Evolutionary conservation across 1,284 basidiomycete species (phyloP).

Genomic region (Sporisorium iseilematis-ciliati): DNA sequence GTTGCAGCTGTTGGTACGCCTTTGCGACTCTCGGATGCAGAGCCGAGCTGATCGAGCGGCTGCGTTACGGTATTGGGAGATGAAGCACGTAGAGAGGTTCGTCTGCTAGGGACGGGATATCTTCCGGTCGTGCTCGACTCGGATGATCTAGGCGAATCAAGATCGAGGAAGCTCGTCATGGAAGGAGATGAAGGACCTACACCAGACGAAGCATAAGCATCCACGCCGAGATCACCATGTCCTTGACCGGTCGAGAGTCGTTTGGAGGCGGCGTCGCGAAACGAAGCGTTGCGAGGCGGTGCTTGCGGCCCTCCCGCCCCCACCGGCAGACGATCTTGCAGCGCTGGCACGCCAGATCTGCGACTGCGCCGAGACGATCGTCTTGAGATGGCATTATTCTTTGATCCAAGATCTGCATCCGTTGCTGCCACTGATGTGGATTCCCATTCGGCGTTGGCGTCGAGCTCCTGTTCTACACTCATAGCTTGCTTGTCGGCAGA

Average conservation of each 20-base stretch:
- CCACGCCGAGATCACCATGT: slow-evolving; percentile 41
- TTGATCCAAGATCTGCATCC: slow-evolving; percentile 4
- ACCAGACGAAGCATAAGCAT: slow-evolving; percentile 19
- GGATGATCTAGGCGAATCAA: slow-evolving; percentile 44
- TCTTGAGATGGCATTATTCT: slow-evolving; percentile 11
- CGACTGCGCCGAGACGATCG: slow-evolving; percentile 37
- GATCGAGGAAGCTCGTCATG: slow-evolving; percentile 47
- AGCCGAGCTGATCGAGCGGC: slow-evolving; percentile 5
- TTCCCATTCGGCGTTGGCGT: slow-evolving; percentile 17
- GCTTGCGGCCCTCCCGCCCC: slow-evolving; percentile 41
- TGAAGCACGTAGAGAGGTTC: slow-evolving; percentile 32
- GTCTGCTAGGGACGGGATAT: slow-evolving; percentile 29
- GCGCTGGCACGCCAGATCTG: slow-evolving; percentile 31
- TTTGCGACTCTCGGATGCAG: slow-evolving; percentile 3
- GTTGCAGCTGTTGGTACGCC: neutral
- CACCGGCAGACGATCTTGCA: slow-evolving; percentile 36
- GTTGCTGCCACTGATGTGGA: slow-evolving; percentile 7
- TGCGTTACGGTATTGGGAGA: slow-evolving; percentile 19
- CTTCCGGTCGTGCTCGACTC: slow-evolving; percentile 24
- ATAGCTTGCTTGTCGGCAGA: slow-evolving; percentile 33
- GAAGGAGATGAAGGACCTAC: slow-evolving; percentile 30
- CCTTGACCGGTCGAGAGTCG: slow-evolving; percentile 22
- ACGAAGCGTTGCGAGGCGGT: slow-evolving; percentile 43
- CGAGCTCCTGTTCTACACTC: slow-evolving; percentile 47
- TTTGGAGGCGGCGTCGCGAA: slow-evolving; percentile 38